phyloP scores from a whole-genome alignment of 2,329 filamentous ascomycete species.

The Phialophora macrospora region DNA sequence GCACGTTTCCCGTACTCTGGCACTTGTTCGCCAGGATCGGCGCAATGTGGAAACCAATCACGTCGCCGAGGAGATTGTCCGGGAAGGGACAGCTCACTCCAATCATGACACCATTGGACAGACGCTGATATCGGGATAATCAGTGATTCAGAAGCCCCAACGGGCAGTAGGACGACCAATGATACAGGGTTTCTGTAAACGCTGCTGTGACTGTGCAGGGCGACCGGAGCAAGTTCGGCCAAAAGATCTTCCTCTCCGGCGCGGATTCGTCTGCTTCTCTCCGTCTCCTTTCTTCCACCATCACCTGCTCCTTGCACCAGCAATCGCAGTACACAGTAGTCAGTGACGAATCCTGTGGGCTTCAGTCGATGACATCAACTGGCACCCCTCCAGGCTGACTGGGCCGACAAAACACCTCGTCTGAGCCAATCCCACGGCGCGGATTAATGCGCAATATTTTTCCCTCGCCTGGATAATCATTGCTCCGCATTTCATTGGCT shows the following conservation, averaged over 20 bases:
- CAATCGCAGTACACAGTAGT: not conserved
- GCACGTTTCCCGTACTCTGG: no score
- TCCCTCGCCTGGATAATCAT: conserved; percentile 23
- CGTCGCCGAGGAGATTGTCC: no score
- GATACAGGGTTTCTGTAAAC: no score
- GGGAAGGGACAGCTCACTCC: no score
- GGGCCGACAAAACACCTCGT: conserved; percentile 1
- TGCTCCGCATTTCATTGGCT: conserved; percentile 20
- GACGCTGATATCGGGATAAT: not conserved
- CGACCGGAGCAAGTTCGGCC: conserved; percentile 5
- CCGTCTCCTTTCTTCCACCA: not conserved
- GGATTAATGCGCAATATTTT: conserved; percentile 23
- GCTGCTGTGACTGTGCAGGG: no score
- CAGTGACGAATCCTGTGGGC: not conserved
- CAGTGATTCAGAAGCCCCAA: no score
- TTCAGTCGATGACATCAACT: conserved; percentile 6
- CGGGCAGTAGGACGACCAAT: no score
- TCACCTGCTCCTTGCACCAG: not conserved
- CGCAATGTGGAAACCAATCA: no score
- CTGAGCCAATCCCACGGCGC: not conserved
- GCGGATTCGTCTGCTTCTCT: not conserved
- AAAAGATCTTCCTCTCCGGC: conserved; percentile 10
- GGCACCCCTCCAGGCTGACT: conserved; percentile 2
- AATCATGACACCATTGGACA: no score
- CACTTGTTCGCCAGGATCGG: no score